Percentiles rank a stretch among this genome's conserved stretches.
phyloP scores from a whole-genome alignment of 768 basidiomycete species.

The Gelatoporia subvermispora region DNA sequence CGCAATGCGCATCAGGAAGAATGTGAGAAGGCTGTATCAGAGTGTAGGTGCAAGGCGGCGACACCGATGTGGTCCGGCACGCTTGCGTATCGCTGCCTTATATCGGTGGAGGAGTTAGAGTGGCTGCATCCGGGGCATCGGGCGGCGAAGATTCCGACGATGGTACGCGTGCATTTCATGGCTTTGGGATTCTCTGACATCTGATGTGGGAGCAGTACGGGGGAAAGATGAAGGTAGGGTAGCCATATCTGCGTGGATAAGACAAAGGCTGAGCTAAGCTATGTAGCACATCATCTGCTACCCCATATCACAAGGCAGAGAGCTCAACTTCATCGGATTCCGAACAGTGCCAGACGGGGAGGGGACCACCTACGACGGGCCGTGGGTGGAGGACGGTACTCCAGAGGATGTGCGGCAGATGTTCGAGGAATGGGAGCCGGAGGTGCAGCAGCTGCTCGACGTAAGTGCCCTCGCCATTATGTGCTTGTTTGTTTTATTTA shows the following conservation, averaged over 20 bases:
- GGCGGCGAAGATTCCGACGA: conserved; percentile 2
- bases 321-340: conserved; percentile 14
- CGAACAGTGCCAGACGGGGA: conserved; percentile 7
- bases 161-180: neutral
- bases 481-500: neutral
- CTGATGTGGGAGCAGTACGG: conserved; percentile 1
- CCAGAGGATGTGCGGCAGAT: conserved; percentile 10
- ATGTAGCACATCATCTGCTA: conserved; percentile 12
- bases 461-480: conserved; percentile 4
- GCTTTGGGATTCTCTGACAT: neutral
- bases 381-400: conserved; percentile 15
- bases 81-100: conserved; percentile 16
- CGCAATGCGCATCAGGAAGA: neutral
- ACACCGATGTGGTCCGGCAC: conserved; percentile 17
- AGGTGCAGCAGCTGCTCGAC: conserved; percentile 12
- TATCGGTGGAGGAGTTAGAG: conserved; percentile 11
- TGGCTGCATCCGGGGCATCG: conserved; percentile 4
- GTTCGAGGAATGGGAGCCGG: conserved; percentile 16
- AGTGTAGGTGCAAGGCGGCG: neutral
- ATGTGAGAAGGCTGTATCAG: neutral
- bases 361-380: conserved; percentile 9
- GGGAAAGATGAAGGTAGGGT: conserved; percentile 2
- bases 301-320: conserved; percentile 13
- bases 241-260: neutral
- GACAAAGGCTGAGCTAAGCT: neutral